These are phyloP conservation scores for Lichenothelia convexa DNA, from an alignment of 495 filamentous ascomycete species.

Conservation along the genomic window DNA sequence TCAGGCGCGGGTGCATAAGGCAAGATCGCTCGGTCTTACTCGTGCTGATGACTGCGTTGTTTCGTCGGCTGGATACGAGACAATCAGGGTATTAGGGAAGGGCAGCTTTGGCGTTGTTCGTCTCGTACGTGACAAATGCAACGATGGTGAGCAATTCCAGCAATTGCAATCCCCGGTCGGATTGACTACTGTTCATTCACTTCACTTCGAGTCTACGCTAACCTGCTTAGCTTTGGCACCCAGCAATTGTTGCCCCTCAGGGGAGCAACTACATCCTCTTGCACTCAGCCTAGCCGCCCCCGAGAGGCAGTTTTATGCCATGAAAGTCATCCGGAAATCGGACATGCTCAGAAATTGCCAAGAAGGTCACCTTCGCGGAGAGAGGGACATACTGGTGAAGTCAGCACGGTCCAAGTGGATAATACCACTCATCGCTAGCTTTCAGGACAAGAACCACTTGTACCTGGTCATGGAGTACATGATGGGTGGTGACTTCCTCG, in stretches of 20 bases:
- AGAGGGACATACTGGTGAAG: slow-evolving; percentile 77
- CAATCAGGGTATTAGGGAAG: slow-evolving; percentile 73
- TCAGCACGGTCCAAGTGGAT: slow-evolving; percentile 74
- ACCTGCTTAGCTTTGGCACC: no score
- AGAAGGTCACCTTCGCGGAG: slow-evolving; percentile 79
- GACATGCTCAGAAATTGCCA: slow-evolving; percentile 79
- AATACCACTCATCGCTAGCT: slow-evolving; percentile 70
- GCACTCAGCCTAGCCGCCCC: slow-evolving; percentile 2
- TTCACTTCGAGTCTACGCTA: no score
- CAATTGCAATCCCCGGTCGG: neutral
- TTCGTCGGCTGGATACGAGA: slow-evolving; percentile 50
- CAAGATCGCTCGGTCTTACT: slow-evolving; percentile 28
- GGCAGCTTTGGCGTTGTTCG: slow-evolving; percentile 88
- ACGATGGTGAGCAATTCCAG: slow-evolving; percentile 11
- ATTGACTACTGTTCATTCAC: neutral
- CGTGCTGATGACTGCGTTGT: slow-evolving; percentile 25
- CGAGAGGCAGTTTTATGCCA: slow-evolving; percentile 57
- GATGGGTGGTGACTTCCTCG: slow-evolving; percentile 86
- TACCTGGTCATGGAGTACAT: slow-evolving; percentile 97
- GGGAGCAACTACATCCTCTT: neutral
- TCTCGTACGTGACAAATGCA: slow-evolving; percentile 47
- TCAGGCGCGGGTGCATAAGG: slow-evolving; percentile 49
- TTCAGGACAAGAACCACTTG: slow-evolving; percentile 66
- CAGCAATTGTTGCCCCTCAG: no score
- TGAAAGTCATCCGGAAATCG: slow-evolving; percentile 91